Evolutionary conservation across 2,329 filamentous ascomycete species (phyloP), one percentile per base, ranked within the genome.

Genomic region (Aspergillus sp.): DNA sequence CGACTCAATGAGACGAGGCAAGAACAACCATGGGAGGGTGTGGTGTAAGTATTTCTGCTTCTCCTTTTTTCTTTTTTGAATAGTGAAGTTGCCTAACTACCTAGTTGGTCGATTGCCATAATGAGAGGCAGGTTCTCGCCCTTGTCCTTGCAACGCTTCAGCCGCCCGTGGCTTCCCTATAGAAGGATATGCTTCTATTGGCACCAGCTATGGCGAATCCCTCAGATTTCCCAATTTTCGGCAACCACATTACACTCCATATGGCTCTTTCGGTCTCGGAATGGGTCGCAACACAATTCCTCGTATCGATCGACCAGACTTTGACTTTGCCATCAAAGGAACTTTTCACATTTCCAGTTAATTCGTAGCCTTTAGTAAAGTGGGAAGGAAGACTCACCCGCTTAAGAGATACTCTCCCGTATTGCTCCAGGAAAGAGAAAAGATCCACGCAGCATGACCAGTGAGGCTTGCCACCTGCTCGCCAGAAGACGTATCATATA

Each of bases 261-360:
- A 98, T 72, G 0, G 87, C 84, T 75, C 90, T 90, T 62, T 93
- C 93, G 6, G 90, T 92, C 78, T 98, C 93, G 57, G 89, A 93
- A 72, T 96, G 91, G 9, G 95, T 99, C 12, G 93, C 92, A 45
- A 99, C 95, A 71, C 95, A 98, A 4, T 83, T 82, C 56, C 87
- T 84, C 35, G 87, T 85, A 67, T 96, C 92, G 58, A 97, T 85
- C 31, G 91, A 93, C 95, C 95, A 99, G 31, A 98, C 90, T 76
- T 96, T 97, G 60, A 90, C 91, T 75, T 96, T 97, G 39, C 95
- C 93, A 70, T 98, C 93, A 73, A 96, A 91, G 1, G 90, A 87
- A 48, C 83, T 85, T 11, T 57, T 23, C 5, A 45, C 33, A 31
- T 4, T 17, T n/a, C 56, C 41, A 59, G 57, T 59, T 45, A 62